Evolutionary conservation across 202 grass and related monocot genomes (phyloP).

Genomic region (Alloteropsis angusta): DNA sequence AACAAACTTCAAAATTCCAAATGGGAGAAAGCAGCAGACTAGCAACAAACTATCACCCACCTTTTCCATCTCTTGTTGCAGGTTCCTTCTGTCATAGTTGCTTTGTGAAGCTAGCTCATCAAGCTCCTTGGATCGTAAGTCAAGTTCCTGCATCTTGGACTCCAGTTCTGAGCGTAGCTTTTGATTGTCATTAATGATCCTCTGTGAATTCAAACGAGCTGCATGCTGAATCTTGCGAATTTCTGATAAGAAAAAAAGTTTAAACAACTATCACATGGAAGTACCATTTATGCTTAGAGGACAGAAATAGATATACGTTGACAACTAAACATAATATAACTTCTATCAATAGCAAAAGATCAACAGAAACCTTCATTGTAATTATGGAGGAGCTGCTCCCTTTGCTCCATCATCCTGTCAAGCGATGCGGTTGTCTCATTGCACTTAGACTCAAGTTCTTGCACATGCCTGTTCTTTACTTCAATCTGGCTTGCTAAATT

Average conservation of each 20-base stretch:
- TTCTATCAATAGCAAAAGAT: slow-evolving; percentile 7
- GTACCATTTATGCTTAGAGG: background rate
- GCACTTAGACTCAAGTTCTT: slow-evolving; percentile 21
- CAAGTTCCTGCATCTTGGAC: slow-evolving; percentile 54
- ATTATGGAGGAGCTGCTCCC: slow-evolving; percentile 10
- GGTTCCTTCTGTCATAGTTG: slow-evolving; percentile 49
- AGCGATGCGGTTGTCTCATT: slow-evolving; percentile 22
- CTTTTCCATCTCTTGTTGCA: slow-evolving; percentile 61
- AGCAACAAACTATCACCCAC: slow-evolving; percentile 24
- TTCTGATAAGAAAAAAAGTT: slow-evolving; percentile 27
- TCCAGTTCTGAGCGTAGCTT: slow-evolving; percentile 49
- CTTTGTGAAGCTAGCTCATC: slow-evolving; percentile 52
- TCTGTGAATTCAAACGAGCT: slow-evolving; percentile 52
- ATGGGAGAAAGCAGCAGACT: background rate
- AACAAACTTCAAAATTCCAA: background rate
- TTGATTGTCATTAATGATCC: slow-evolving; percentile 60
- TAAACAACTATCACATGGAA: slow-evolving; percentile 3
- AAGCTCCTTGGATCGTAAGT: slow-evolving; percentile 39
- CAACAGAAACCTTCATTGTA: slow-evolving; percentile 24
- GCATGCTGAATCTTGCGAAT: slow-evolving; percentile 58
- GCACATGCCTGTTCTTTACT: slow-evolving; percentile 18
- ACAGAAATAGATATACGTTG: background rate
- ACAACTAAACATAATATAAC: background rate
- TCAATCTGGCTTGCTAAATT: slow-evolving; percentile 22
- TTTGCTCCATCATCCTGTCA: slow-evolving; percentile 32